Evolutionary conservation across 805 yeast genomes (phyloP), one percentile per base, ranked within the genome.

Genomic region (Metschnikowia gelsemii): DNA sequence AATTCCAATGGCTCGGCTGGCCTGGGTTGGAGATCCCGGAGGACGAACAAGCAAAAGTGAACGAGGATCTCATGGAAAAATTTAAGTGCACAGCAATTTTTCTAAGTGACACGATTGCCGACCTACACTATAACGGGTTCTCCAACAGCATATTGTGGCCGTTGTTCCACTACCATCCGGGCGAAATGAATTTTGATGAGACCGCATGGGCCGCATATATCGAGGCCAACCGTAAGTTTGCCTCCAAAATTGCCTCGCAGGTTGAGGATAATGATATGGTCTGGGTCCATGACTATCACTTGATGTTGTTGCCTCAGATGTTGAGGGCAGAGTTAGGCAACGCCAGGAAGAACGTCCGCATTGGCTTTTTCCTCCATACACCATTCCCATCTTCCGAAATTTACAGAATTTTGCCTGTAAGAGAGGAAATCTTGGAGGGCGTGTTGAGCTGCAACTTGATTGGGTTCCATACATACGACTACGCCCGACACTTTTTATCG

Each of bases 401-500:
- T 47, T 93, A 93, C 68, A 75, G 99, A 59, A 90, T 95, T 42
- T 71, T 93, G 54, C 99, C 99, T 0, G 99, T 95, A 12, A 76
- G 99, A 64, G 80, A 83, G 53, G 98, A 95, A 62, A 88, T 93
- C 38, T 69, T 93, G 54, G 79, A 78, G 47, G 99, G 99, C 42
- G 96, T 93, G 2, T 70, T 93, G 58, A 84, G 93, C 55, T 91
- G 98, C 67, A 96, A 93, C 61, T 73, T 95, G 55, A 81, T 93
- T 57, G 99, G 99, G 0, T 93, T 93, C 76, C 99, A 93, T 63
- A 93, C 99, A n/a, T 95, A 93, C 63, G 99, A 93, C 63, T 93
- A 93, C 58, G 98, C 96, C 9, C 76, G 99, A 54, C 99, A 93
- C 70, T 93, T 95, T 66, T 66, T 95, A 40, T 84, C 95, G 14